phyloP scores from a whole-genome alignment of 2,329 filamentous ascomycete species.

The Dactylellina haptotyla region DNA sequence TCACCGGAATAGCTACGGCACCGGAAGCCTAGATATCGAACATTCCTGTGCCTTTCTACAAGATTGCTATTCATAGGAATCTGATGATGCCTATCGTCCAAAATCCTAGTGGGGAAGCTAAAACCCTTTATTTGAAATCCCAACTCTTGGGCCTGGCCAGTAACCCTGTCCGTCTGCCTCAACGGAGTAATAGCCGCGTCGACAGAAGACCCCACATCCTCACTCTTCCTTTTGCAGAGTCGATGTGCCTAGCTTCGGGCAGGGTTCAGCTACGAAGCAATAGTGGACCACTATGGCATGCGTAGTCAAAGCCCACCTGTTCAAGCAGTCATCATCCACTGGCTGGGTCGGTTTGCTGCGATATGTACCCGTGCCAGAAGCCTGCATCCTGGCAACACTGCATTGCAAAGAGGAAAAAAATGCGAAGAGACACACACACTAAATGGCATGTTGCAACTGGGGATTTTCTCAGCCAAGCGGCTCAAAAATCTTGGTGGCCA shows the following conservation, averaged over 20 bases:
- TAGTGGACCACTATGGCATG: slow-evolving; percentile 7
- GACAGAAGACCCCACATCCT: slow-evolving; percentile 35
- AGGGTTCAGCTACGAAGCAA: slow-evolving; percentile 15
- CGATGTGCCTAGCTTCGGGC: slow-evolving; percentile 20
- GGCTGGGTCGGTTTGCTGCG: slow-evolving; percentile 34
- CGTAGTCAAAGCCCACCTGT: slow-evolving; percentile 22
- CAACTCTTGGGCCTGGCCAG: neutral
- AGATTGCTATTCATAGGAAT: slow-evolving; percentile 46
- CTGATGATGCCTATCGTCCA: slow-evolving; percentile 31
- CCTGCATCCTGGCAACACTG: slow-evolving; percentile 7
- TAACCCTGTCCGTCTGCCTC: slow-evolving; percentile 6
- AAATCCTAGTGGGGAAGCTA: slow-evolving; percentile 16
- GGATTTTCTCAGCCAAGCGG: slow-evolving; percentile 46
- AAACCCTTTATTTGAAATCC: slow-evolving; percentile 45
- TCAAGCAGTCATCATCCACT: slow-evolving; percentile 16
- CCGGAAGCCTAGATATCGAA: slow-evolving; percentile 17
- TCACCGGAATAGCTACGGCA: neutral
- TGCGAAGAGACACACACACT: slow-evolving; percentile 19
- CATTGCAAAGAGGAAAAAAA: slow-evolving; percentile 13
- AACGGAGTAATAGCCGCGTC: slow-evolving; percentile 34
- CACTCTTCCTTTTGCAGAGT: neutral
- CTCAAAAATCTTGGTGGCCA: slow-evolving; percentile 37
- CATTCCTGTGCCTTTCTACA: neutral
- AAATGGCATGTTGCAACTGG: slow-evolving; percentile 21
- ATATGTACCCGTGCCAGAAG: slow-evolving; percentile 47